These are phyloP conservation scores for Candida patagonica DNA, from an alignment of 805 yeast genomes.

Conservation along the genomic window DNA sequence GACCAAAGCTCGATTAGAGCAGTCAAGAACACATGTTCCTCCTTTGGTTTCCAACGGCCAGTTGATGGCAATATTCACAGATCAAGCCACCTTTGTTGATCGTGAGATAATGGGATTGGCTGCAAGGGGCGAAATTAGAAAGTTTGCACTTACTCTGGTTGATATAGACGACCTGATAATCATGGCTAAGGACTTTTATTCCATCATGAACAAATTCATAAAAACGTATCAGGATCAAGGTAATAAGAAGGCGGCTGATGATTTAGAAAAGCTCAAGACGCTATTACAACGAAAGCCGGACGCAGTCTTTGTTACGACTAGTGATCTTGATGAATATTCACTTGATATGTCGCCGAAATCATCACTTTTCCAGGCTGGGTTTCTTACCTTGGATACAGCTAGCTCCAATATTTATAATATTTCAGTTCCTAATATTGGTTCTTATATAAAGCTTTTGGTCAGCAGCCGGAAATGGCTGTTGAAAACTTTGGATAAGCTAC, in stretches of 20 bases:
- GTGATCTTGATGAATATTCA: slow-evolving; percentile 18
- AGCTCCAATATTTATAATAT: slow-evolving; percentile 24
- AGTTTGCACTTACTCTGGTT: slow-evolving; percentile 22
- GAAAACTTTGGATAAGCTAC: slow-evolving; percentile 23
- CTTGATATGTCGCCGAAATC: slow-evolving; percentile 12
- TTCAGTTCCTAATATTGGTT: slow-evolving; percentile 31
- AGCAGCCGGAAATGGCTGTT: slow-evolving; percentile 29
- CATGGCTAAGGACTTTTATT: slow-evolving; percentile 16
- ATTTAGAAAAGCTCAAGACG: slow-evolving; percentile 13
- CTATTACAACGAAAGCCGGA: slow-evolving; percentile 22
- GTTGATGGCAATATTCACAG: slow-evolving; percentile 28
- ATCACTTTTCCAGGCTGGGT: slow-evolving; percentile 24
- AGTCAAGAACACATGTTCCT: slow-evolving; percentile 24
- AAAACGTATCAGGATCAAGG: slow-evolving; percentile 5
- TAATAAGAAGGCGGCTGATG: neutral
- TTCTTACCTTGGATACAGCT: slow-evolving; percentile 28
- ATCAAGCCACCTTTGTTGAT: slow-evolving; percentile 29
- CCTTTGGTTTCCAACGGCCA: slow-evolving; percentile 27
- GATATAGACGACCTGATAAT: slow-evolving; percentile 28
- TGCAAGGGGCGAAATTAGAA: slow-evolving; percentile 20
- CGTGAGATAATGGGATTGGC: slow-evolving; percentile 22
- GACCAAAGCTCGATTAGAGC: slow-evolving; percentile 19
- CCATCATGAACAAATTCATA: slow-evolving; percentile 3
- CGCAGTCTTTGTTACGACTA: slow-evolving; percentile 19
- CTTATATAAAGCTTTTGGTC: slow-evolving; percentile 25